Conservation (phyloP, 176 grass and related monocot genomes). For the barley (Hordeum vulgare) region DNA sequence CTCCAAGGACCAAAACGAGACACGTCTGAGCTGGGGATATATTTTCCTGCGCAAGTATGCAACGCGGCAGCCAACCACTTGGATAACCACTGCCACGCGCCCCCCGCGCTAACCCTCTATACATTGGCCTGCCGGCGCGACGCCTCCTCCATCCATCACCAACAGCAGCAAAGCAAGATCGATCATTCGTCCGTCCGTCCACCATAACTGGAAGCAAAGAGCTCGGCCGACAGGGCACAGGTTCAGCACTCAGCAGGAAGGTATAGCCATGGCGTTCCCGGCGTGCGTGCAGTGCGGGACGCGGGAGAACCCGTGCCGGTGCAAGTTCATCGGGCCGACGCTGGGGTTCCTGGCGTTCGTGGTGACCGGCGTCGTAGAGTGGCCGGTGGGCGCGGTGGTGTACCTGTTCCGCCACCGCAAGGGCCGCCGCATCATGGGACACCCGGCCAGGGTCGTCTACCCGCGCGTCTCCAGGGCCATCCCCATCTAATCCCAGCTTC, state of each 20-base stretch:
- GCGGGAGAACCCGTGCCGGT: conserved; percentile 67
- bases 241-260: background rate
- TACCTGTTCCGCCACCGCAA: conserved; percentile 84
- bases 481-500: conserved; percentile 13
- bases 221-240: too few relatives aligned
- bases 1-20: background rate
- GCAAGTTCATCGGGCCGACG: conserved; percentile 86
- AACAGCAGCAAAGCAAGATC: too few relatives aligned
- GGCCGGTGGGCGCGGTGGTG: conserved; percentile 74
- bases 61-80: background rate
- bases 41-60: background rate
- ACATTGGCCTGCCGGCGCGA: background rate
- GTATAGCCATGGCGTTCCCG: background rate
- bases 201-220: background rate
- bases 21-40: conserved; percentile 2
- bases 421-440: conserved; percentile 95
- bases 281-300: conserved; percentile 20
- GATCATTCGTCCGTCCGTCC: background rate
- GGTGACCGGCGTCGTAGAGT: conserved; percentile 54
- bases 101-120: background rate
- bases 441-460: conserved; percentile 79
- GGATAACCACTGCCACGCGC: conserved; percentile 25
- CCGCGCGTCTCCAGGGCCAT: conserved; percentile 49
- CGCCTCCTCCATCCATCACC: background rate
- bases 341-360: conserved; percentile 77